These are phyloP conservation scores for Oemleria cerasiformis DNA, from an alignment of 306 rosid species.

Conservation along the genomic window DNA sequence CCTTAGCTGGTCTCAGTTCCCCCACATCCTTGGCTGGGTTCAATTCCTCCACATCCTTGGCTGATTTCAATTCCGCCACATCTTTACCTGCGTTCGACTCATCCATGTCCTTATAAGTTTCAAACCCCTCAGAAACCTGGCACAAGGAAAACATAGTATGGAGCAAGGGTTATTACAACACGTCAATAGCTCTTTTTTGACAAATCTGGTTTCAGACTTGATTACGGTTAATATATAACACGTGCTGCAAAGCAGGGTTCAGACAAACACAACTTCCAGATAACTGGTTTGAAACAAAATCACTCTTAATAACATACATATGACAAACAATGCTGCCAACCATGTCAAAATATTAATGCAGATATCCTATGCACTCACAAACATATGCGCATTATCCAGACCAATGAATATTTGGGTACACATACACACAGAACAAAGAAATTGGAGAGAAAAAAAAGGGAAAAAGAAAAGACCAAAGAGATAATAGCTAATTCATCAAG, in stretches of 20 bases:
- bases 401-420: background rate
- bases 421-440: background rate
- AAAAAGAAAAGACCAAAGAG: background rate
- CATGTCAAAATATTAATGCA: constrained; percentile 1
- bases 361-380: background rate
- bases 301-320: background rate
- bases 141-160: constrained; percentile 19
- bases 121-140: constrained; percentile 46
- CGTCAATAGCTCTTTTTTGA: background rate
- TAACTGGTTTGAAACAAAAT: background rate
- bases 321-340: constrained; percentile 10
- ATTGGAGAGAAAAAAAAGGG: background rate
- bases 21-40: constrained; percentile 45
- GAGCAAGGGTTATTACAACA: background rate
- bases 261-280: constrained; percentile 8
- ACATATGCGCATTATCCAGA: background rate
- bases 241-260: background rate
- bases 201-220: background rate
- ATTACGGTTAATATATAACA: background rate
- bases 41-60: constrained; percentile 53
- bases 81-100: constrained; percentile 35
- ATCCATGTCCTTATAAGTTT: constrained; percentile 35
- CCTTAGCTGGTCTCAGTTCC: constrained; percentile 38
- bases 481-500: constrained; percentile 9
- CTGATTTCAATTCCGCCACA: constrained; percentile 29